These are phyloP conservation scores for Larix kaempferi DNA, from an alignment of 75 land plant genomes.

Conservation along the genomic window DNA sequence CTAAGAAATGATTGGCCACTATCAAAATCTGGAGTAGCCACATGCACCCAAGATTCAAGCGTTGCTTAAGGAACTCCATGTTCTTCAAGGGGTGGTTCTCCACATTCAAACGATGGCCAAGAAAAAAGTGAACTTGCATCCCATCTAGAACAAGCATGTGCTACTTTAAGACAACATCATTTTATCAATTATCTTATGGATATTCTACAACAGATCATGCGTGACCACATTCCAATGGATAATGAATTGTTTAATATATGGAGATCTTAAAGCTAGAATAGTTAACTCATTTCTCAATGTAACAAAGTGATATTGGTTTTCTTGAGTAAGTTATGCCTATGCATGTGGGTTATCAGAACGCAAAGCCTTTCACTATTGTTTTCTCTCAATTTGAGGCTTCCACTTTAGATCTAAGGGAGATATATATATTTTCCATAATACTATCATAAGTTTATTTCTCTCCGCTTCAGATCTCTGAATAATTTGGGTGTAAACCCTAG, in stretches of 20 bases:
- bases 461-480: background rate
- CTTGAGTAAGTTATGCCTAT: no score
- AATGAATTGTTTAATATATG: no score
- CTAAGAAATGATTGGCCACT: slow-evolving; percentile 68
- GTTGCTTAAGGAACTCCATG: slow-evolving; percentile 9
- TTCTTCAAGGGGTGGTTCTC: slow-evolving; percentile 25
- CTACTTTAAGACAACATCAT: slow-evolving; percentile 84
- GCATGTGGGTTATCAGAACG: background rate
- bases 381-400: background rate
- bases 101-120: slow-evolving; percentile 39
- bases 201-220: slow-evolving; percentile 84
- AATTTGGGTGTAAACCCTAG: background rate
- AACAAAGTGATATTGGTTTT: no score
- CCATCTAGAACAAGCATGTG: slow-evolving; percentile 75
- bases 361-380: background rate
- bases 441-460: background rate
- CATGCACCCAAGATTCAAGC: slow-evolving; percentile 49
- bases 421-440: background rate
- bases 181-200: slow-evolving; percentile 79
- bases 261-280: no score
- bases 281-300: no score
- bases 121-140: slow-evolving; percentile 57
- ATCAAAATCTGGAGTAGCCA: slow-evolving; percentile 35
- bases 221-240: no score
- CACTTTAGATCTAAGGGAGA: background rate